Conservation (phyloP, 2,329 filamentous ascomycete species). For the Neofusicoccum parvum region DNA sequence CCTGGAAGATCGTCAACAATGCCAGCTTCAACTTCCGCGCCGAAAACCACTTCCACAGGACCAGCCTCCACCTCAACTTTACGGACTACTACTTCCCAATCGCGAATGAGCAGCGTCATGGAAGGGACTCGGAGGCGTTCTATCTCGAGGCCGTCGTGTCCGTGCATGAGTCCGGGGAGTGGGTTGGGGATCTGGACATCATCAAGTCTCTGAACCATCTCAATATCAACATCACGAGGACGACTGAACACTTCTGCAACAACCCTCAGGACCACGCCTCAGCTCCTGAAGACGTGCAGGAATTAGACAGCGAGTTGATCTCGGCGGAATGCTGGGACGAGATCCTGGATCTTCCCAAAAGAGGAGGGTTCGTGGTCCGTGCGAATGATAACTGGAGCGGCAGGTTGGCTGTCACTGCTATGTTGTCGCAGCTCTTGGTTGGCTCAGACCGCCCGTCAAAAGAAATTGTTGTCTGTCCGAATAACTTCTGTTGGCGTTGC, state of each 20-base stretch:
- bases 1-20: neutral
- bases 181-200: neutral
- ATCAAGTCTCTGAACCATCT: neutral
- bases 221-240: neutral
- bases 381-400: constrained; percentile 6
- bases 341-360: neutral
- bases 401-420: constrained; percentile 14
- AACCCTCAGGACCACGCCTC: too few species aligned
- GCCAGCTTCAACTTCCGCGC: neutral
- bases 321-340: neutral
- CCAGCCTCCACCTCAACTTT: neutral
- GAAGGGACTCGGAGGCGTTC: neutral
- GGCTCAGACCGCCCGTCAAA: neutral
- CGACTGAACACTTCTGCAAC: too few species aligned
- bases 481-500: neutral
- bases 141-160: neutral
- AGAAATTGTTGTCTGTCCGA: neutral
- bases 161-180: neutral
- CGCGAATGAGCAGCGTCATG: neutral
- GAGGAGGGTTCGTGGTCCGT: neutral
- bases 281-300: neutral
- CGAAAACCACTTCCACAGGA: neutral
- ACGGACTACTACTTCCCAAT: neutral
- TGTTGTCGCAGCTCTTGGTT: neutral
- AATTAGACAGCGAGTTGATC: neutral